Evolutionary conservation across 805 yeast genomes (phyloP).

Genomic region (Ogataea ganodermae): DNA sequence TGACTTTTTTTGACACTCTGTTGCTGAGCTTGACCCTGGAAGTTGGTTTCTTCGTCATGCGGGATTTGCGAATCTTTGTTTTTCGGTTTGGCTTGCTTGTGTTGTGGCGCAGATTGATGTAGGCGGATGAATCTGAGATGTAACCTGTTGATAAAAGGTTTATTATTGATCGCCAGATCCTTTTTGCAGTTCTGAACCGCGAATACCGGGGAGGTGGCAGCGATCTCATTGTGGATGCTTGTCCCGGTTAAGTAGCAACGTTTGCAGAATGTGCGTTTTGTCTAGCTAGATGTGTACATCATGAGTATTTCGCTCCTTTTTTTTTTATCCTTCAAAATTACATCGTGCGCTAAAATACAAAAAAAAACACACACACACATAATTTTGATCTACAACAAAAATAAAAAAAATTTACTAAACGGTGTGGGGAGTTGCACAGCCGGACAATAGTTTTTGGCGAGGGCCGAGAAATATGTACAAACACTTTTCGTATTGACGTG

Average conservation of each 20-base stretch:
- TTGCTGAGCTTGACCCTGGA: conserved; percentile 29
- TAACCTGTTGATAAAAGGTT: conserved; percentile 37
- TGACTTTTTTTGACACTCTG: conserved; percentile 24
- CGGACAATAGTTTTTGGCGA: background rate
- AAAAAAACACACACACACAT: background rate
- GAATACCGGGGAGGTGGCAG: conserved; percentile 41
- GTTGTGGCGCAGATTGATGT: conserved; percentile 21
- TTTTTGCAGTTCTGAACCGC: conserved; percentile 32
- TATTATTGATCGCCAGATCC: conserved; percentile 36
- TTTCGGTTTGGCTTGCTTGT: conserved; percentile 25
- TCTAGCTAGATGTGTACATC: background rate
- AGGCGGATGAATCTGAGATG: conserved; percentile 37
- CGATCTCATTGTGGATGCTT: conserved; percentile 30
- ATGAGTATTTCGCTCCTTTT: background rate
- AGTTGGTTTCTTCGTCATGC: conserved; percentile 34
- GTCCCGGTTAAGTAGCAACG: conserved; percentile 1
- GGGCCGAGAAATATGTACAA: background rate
- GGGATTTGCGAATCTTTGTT: conserved; percentile 35
- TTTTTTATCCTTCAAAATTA: background rate
- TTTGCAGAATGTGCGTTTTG: background rate
- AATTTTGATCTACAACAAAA: background rate
- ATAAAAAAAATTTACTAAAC: background rate
- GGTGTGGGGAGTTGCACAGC: conserved; percentile 3
- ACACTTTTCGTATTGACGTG: conserved; percentile 15
- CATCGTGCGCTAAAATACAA: conserved; percentile 8